Conservation (phyloP, 768 basidiomycete species). For the Mycena galopus region DNA sequence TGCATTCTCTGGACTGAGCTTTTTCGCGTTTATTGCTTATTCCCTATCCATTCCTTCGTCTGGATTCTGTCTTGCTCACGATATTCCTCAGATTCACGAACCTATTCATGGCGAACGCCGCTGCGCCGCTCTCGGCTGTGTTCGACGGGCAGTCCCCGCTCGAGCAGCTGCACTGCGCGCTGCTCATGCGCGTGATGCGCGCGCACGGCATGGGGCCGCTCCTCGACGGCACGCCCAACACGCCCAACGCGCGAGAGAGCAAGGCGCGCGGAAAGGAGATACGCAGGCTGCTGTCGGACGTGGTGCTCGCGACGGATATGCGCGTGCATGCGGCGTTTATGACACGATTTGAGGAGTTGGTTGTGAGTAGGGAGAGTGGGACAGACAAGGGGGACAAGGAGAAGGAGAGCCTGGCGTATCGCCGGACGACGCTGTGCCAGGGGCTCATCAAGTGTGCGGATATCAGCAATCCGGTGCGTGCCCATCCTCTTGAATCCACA, state of each 20-base stretch:
- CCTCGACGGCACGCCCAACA: conserved; percentile 62
- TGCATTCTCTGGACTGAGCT: too few species aligned
- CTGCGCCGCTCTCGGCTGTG: conserved; percentile 87
- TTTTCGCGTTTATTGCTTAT: too few species aligned
- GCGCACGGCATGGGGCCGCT: conserved; percentile 81
- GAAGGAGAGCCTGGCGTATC: conserved; percentile 54
- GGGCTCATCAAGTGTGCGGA: conserved; percentile 97
- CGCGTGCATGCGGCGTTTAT: conserved; percentile 90
- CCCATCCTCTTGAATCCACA: conserved; percentile 5
- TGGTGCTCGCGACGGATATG: conserved; percentile 97
- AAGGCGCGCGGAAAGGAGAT: conserved; percentile 46
- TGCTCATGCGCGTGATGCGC: conserved; percentile 85
- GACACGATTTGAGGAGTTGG: conserved; percentile 66
- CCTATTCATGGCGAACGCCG: conserved; percentile 96
- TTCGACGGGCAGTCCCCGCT: conserved; percentile 92
- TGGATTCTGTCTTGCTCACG: background rate
- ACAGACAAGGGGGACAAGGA: background rate
- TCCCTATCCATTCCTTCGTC: too few species aligned
- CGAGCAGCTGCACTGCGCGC: conserved; percentile 91
- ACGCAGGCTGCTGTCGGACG: conserved; percentile 70
- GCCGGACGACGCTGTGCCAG: conserved; percentile 85
- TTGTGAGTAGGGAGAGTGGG: conserved; percentile 52
- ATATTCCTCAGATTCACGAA: conserved; percentile 79
- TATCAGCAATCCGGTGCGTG: conserved; percentile 95
- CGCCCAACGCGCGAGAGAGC: background rate